Conservation (phyloP, 2,329 filamentous ascomycete species). For the Fusarium oligoseptatum region DNA sequence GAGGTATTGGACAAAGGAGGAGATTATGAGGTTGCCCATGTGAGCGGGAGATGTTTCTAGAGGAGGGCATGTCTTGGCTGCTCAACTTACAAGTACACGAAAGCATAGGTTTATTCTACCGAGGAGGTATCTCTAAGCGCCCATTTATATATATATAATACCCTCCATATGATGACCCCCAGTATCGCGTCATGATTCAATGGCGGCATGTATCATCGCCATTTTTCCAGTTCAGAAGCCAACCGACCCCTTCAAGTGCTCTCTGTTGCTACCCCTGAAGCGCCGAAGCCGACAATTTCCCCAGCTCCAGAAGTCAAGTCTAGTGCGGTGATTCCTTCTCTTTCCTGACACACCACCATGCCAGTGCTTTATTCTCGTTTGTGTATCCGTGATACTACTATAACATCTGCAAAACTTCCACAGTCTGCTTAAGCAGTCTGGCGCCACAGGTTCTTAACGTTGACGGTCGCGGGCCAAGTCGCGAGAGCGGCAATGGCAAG, state of each 20-base stretch:
- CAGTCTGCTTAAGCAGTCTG: slow-evolving; percentile 47
- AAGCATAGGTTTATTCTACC: slow-evolving; percentile 6
- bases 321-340: background rate
- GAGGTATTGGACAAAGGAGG: slow-evolving; percentile 81
- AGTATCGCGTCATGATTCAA: background rate
- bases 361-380: background rate
- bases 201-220: slow-evolving; percentile 23
- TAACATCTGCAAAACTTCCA: background rate
- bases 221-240: slow-evolving; percentile 19
- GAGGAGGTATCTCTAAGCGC: slow-evolving; percentile 22
- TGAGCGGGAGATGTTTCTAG: slow-evolving; percentile 51
- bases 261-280: background rate
- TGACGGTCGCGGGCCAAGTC: slow-evolving; percentile 59
- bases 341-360: background rate
- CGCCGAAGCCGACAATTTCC: background rate
- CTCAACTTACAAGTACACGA: slow-evolving; percentile 11
- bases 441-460: slow-evolving; percentile 62
- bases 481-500: slow-evolving; percentile 57
- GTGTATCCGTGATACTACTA: background rate
- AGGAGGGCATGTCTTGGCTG: background rate
- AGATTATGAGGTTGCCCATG: slow-evolving; percentile 79
- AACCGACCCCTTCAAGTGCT: background rate
- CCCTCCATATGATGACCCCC: background rate
- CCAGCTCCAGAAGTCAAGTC: background rate
- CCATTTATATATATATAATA: background rate